Conservation (phyloP, 1,284 basidiomycete genomes). For the Ustilago nuda region DNA sequence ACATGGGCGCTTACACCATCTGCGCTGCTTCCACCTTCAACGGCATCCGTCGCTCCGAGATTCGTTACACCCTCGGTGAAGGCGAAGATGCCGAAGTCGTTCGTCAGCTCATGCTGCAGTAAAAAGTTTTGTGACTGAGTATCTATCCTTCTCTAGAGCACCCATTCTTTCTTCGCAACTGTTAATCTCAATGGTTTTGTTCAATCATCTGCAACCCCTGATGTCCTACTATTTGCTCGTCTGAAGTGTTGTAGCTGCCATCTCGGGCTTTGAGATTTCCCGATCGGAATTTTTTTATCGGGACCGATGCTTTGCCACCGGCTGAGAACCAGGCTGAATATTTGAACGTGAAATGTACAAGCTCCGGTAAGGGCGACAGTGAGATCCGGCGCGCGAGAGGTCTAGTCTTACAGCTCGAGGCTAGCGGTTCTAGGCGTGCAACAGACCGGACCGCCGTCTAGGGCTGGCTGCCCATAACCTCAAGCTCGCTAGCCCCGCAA, state of each 20-base stretch:
- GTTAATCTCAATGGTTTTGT: background rate
- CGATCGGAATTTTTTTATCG: too few relatives aligned
- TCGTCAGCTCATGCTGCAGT: constrained; percentile 37
- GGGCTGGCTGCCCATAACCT: background rate
- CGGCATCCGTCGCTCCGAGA: constrained; percentile 72
- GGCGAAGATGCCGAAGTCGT: constrained; percentile 41
- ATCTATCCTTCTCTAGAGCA: background rate
- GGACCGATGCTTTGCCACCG: too few relatives aligned
- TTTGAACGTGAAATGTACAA: constrained; percentile 45
- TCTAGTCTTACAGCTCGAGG: background rate
- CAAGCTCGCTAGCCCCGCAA: background rate
- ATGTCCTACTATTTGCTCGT: too few relatives aligned
- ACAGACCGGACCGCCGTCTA: background rate
- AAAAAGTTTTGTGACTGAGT: background rate
- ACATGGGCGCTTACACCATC: constrained; percentile 94
- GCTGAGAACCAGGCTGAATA: too few relatives aligned
- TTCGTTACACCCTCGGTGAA: constrained; percentile 70
- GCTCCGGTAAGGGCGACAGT: constrained; percentile 35
- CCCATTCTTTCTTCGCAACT: background rate
- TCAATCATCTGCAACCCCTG: too few relatives aligned
- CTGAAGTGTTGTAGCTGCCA: too few relatives aligned
- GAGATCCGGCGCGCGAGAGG: constrained; percentile 16
- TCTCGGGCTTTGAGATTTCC: too few relatives aligned
- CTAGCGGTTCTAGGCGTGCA: background rate
- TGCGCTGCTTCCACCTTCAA: constrained; percentile 91